A percentile compares a stretch with the other conserved stretches of the same genome.
Evolutionary conservation across 2,329 filamentous ascomycete genomes (phyloP).

Genomic region (Penicillium concentricum): DNA sequence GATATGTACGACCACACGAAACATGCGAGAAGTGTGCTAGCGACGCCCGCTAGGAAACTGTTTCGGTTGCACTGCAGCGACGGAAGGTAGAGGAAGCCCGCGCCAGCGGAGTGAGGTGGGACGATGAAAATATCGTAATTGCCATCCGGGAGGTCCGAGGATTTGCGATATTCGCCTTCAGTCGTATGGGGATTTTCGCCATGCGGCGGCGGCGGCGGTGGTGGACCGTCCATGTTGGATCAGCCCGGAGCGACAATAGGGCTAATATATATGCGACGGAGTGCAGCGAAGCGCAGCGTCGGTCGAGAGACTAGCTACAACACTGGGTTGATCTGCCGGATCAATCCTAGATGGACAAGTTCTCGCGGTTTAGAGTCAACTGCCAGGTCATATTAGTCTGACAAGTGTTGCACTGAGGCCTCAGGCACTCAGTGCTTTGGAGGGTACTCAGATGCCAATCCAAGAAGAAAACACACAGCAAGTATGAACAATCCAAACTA

Average conservation of each 20-base stretch:
- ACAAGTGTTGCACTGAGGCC: conserved; percentile 33
- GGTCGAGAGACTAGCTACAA: background rate
- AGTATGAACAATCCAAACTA: background rate
- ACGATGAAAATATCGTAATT: conserved; percentile 98
- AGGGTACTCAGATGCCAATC: conserved; percentile 9
- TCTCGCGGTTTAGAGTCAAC: conserved; percentile 16
- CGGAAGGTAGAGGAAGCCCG: conserved; percentile 91
- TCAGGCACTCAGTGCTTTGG: conserved; percentile 31
- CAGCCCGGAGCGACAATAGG: background rate
- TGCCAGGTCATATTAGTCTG: conserved; percentile 32
- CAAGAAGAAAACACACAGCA: background rate
- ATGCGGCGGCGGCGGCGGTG: conserved; percentile 81
- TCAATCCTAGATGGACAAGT: conserved; percentile 17
- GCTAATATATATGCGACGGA: conserved; percentile 7
- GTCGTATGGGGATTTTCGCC: conserved; percentile 71
- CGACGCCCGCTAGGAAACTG: conserved; percentile 86
- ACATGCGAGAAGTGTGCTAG: conserved; percentile 70
- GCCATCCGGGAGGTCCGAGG: conserved; percentile 70
- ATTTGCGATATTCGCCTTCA: conserved; percentile 48
- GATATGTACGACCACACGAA: conserved; percentile 70
- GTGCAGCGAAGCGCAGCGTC: conserved; percentile 4
- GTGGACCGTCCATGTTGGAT: conserved; percentile 48
- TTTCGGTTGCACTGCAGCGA: conserved; percentile 82
- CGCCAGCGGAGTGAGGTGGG: conserved; percentile 83
- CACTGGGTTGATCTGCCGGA: conserved; percentile 8